These are phyloP conservation scores for Phoma herbarum DNA, from an alignment of 2,329 filamentous ascomycete species.

Conservation along the genomic window DNA sequence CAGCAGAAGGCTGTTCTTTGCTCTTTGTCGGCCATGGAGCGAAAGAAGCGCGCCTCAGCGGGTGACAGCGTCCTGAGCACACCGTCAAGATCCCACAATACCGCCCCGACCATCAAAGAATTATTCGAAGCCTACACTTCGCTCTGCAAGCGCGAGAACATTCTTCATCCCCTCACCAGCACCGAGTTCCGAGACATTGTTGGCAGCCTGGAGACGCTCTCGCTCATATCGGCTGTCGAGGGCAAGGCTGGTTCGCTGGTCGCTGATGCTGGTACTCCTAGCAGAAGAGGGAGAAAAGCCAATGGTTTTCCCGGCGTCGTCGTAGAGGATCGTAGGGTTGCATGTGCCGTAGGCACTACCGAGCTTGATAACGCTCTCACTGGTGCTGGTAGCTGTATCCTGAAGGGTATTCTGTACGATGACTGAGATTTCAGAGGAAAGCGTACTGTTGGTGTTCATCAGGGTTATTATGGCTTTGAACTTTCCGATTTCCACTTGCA, in stretches of 20 bases:
- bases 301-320: conserved; percentile 55
- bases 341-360: conserved; percentile 80
- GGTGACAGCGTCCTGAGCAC: conserved; percentile 46
- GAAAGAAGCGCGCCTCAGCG: conserved; percentile 65
- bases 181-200: conserved; percentile 96
- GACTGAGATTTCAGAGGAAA: neutral
- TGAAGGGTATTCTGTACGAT: conserved; percentile 43
- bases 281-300: conserved; percentile 66
- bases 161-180: conserved; percentile 86
- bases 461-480: neutral
- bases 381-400: conserved; percentile 57
- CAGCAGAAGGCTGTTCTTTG: conserved; percentile 97
- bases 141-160: conserved; percentile 85
- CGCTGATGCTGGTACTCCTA: conserved; percentile 71
- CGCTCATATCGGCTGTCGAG: conserved; percentile 75
- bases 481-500: conserved; percentile 7
- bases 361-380: conserved; percentile 77
- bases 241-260: conserved; percentile 74
- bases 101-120: conserved; percentile 81
- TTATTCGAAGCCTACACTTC: conserved; percentile 84
- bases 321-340: conserved; percentile 78
- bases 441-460: neutral
- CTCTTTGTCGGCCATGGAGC: conserved; percentile 86
- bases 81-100: conserved; percentile 57
- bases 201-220: conserved; percentile 86